phyloP scores from a whole-genome alignment of 1,284 basidiomycete species.

The Inonotus hispidus region DNA sequence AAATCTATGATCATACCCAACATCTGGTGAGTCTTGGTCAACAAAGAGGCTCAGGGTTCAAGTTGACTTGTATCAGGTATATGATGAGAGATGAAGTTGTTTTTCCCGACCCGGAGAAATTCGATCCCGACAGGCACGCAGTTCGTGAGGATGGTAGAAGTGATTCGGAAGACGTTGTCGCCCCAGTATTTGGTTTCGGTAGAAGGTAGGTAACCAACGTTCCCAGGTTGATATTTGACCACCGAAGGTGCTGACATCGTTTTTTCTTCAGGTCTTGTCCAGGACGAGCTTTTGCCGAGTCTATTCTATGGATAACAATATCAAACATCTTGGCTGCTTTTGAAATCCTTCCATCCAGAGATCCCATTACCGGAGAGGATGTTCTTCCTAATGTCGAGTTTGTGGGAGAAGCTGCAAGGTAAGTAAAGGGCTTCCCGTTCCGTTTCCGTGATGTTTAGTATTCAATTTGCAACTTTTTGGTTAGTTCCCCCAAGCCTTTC shows the following conservation, averaged over 20 bases:
- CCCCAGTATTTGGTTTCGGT: slow-evolving; percentile 13
- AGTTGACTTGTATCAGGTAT: not conserved
- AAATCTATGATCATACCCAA: slow-evolving; percentile 6
- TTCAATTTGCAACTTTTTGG: not conserved
- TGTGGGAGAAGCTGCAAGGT: not conserved
- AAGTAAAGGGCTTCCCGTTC: not conserved
- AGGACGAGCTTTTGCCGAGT: slow-evolving; percentile 18
- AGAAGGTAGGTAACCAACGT: slow-evolving; percentile 9
- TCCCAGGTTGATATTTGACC: not conserved
- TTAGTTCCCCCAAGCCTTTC: not conserved
- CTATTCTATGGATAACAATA: slow-evolving; percentile 21
- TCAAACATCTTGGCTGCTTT: slow-evolving; percentile 21
- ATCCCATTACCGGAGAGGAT: slow-evolving; percentile 3
- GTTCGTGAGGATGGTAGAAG: not conserved
- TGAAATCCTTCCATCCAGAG: slow-evolving; percentile 13
- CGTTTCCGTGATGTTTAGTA: not conserved
- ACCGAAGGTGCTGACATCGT: not conserved
- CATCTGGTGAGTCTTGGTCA: not conserved
- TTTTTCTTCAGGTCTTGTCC: slow-evolving; percentile 21
- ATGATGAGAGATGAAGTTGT: slow-evolving; percentile 12
- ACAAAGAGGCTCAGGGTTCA: too few relatives aligned
- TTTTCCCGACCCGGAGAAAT: slow-evolving; percentile 12
- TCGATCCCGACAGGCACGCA: slow-evolving; percentile 7
- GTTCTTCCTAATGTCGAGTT: not conserved
- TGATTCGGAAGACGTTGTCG: not conserved